Evolutionary conservation across 305 asterid genomes (phyloP).

Genomic region (Stenogyne calaminthoides): DNA sequence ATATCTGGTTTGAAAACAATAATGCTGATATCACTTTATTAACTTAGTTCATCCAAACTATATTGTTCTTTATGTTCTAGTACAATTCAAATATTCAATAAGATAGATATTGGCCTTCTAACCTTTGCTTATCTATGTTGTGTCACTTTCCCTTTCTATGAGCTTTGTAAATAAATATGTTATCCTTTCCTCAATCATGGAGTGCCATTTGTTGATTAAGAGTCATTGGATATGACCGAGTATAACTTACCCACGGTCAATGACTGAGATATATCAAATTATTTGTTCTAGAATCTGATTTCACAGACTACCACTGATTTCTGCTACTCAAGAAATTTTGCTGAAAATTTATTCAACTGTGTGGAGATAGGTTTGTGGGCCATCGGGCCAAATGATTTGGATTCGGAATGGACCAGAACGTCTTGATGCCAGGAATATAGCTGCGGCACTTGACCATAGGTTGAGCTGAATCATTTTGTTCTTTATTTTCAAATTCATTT

Average conservation of each 20-base stretch:
- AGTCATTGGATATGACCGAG: constrained; percentile 6
- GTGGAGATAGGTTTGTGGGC: constrained; percentile 77
- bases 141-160: constrained; percentile 1
- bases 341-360: constrained; percentile 26
- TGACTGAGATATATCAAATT: neutral
- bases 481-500: constrained; percentile 13
- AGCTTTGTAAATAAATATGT: neutral
- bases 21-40: neutral
- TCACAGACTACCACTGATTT: constrained; percentile 5
- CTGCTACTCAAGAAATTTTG: constrained; percentile 21
- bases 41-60: neutral
- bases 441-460: constrained; percentile 86
- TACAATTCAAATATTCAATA: neutral
- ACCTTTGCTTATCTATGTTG: neutral
- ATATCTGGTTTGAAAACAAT: neutral
- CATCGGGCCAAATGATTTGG: constrained; percentile 96
- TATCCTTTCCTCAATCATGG: neutral
- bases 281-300: constrained; percentile 14
- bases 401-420: constrained; percentile 85
- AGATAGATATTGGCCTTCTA: neutral
- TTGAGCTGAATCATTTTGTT: constrained; percentile 31
- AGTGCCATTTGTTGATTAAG: neutral
- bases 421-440: constrained; percentile 66
- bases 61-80: neutral
- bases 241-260: neutral